Conservation (phyloP, 2,329 filamentous ascomycete genomes). For the Calycina herbarum region DNA sequence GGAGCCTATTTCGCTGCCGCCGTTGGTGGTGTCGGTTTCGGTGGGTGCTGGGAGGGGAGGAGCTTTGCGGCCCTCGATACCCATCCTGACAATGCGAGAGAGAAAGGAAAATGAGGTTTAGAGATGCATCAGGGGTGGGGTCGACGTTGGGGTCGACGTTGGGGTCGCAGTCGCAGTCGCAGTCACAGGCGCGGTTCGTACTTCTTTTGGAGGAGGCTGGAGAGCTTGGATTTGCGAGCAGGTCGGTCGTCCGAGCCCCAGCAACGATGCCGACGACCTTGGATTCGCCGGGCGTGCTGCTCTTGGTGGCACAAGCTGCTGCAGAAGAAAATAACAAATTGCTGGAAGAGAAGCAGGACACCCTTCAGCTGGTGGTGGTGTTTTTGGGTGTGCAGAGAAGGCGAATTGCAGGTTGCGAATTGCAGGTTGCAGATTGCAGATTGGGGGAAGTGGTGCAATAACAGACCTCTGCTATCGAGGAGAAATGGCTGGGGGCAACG, state of each 20-base stretch:
- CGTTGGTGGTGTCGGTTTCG: conserved; percentile 64
- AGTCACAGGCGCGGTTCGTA: background rate
- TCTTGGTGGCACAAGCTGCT: background rate
- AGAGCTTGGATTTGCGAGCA: conserved; percentile 5
- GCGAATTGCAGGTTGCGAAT: background rate
- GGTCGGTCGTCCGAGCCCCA: background rate
- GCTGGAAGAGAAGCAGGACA: background rate
- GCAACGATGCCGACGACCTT: conserved; percentile 2
- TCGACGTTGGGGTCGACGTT: conserved; percentile 5
- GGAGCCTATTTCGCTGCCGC: conserved; percentile 61
- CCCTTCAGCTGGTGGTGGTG: background rate
- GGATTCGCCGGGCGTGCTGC: background rate
- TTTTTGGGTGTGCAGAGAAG: background rate
- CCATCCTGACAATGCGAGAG: conserved; percentile 35
- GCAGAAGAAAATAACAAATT: background rate
- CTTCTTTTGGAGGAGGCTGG: background rate
- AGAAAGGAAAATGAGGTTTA: conserved; percentile 9
- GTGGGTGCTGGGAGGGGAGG: conserved; percentile 78
- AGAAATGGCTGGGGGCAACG: conserved; percentile 1
- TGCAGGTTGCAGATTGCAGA: background rate
- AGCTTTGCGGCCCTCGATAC: conserved; percentile 43
- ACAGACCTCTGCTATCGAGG: conserved; percentile 6
- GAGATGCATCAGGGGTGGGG: conserved; percentile 30
- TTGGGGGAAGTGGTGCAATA: conserved; percentile 6
- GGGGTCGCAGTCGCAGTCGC: conserved; percentile 4